phyloP scores from a whole-genome alignment of 2,329 filamentous ascomycete genomes.

The Chaetothyriales sp. region DNA sequence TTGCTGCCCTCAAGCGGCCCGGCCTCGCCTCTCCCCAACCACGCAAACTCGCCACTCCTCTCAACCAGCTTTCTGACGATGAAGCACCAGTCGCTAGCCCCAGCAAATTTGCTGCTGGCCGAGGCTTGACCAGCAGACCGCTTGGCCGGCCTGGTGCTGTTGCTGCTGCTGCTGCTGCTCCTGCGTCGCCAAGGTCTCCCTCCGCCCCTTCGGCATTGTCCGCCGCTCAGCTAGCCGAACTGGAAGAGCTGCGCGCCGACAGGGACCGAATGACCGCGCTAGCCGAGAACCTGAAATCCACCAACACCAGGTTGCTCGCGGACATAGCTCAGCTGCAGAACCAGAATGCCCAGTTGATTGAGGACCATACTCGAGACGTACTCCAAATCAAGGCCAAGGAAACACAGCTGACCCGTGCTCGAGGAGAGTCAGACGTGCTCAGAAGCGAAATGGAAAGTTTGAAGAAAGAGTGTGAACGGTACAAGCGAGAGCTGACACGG shows the following conservation, averaged over 20 bases:
- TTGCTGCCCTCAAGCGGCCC: constrained; percentile 31
- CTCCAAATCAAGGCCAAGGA: constrained; percentile 97
- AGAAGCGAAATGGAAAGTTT: constrained; percentile 75
- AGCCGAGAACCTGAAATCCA: constrained; percentile 65
- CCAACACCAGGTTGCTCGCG: constrained; percentile 65
- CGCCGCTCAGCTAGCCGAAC: constrained; percentile 73
- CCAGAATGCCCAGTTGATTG: constrained; percentile 89
- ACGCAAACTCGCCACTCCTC: constrained; percentile 29
- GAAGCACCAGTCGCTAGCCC: constrained; percentile 29
- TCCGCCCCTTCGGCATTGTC: constrained; percentile 39
- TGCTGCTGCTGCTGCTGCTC: too few species aligned
- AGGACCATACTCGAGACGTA: constrained; percentile 90
- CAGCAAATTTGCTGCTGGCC: constrained; percentile 51
- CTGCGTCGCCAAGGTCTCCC: too few species aligned
- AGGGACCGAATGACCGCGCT: constrained; percentile 64
- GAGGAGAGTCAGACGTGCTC: constrained; percentile 76
- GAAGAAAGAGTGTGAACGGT: constrained; percentile 72
- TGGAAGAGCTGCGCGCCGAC: constrained; percentile 72
- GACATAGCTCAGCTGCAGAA: constrained; percentile 92
- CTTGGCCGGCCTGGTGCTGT: constrained; percentile 51
- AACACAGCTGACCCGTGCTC: constrained; percentile 82
- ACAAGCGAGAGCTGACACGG: constrained; percentile 67
- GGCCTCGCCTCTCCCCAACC: constrained; percentile 24
- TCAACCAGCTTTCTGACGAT: constrained; percentile 28
- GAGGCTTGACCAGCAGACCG: constrained; percentile 65